Evolutionary conservation across 148 eudicot species (phyloP).

Genomic region (Rhododendron kiyosumense): DNA sequence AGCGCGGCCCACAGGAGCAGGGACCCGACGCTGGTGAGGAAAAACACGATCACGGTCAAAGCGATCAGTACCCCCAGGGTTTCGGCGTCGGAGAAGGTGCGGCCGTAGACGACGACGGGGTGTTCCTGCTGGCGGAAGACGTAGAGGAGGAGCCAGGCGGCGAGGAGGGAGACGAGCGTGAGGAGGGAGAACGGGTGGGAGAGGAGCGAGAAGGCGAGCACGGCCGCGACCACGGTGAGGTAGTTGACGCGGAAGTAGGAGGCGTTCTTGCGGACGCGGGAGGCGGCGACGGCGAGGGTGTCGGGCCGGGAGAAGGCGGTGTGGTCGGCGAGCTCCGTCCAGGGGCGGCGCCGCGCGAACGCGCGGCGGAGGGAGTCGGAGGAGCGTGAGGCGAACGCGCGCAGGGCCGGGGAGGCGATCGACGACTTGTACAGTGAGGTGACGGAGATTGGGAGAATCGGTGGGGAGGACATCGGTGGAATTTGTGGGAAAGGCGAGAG

Average conservation of each 20-base stretch:
- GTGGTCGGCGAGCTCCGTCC: conserved; percentile 61
- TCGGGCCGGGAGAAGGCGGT: conserved; percentile 65
- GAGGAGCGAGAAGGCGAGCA: conserved; percentile 48
- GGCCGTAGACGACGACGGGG: conserved; percentile 37
- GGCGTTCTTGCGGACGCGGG: conserved; percentile 65
- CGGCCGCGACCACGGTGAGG: conserved; percentile 33
- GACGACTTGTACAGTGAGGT: conserved; percentile 23
- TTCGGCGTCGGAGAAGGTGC: conserved; percentile 43
- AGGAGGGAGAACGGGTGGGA: conserved; percentile 56
- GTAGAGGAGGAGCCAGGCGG: conserved; percentile 64
- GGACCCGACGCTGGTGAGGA: conserved; percentile 60
- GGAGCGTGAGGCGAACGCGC: conserved; percentile 43
- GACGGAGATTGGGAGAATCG: conserved; percentile 46
- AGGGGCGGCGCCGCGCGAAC: conserved; percentile 73
- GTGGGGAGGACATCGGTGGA: conserved; percentile 45
- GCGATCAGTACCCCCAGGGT: conserved; percentile 30
- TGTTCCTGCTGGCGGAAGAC: conserved; percentile 49
- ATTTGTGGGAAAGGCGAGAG: not conserved
- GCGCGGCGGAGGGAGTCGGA: conserved; percentile 42
- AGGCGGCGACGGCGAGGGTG: conserved; percentile 50
- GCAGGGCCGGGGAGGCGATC: conserved; percentile 60
- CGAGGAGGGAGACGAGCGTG: conserved; percentile 33
- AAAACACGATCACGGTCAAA: conserved; percentile 33
- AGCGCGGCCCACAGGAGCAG: conserved; percentile 36
- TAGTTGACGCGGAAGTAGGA: conserved; percentile 73